phyloP scores from a whole-genome alignment of 768 basidiomycete genomes.

The Myochromella boudieri region DNA sequence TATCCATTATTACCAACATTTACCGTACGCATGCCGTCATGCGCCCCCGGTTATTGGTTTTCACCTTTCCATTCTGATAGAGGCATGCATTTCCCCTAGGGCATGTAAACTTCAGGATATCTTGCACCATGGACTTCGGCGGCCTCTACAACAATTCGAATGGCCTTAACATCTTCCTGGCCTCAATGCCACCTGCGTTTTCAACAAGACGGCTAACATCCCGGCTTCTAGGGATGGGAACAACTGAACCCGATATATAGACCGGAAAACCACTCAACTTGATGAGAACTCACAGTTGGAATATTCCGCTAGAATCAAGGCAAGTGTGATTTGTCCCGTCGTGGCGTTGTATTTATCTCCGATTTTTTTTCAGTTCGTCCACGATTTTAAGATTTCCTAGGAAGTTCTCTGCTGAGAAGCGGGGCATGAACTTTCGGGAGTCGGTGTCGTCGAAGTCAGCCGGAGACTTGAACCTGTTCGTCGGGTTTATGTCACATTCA shows the following conservation, averaged over 20 bases:
- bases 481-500: conserved; percentile 6
- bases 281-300: too few relatives aligned
- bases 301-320: conserved; percentile 47
- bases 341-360: conserved; percentile 35
- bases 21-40: too few relatives aligned
- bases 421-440: conserved; percentile 32
- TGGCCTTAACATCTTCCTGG: not conserved
- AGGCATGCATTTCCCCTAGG: conserved; percentile 1
- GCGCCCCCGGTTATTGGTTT: too few relatives aligned
- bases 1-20: too few relatives aligned
- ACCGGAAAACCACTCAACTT: not conserved
- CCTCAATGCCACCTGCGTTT: conserved; percentile 2
- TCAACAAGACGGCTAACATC: conserved; percentile 2
- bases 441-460: conserved; percentile 41
- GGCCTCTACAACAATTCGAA: conserved; percentile 1
- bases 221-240: conserved; percentile 5
- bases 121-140: conserved; percentile 1
- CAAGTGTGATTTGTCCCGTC: conserved; percentile 42
- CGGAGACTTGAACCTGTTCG: conserved; percentile 28
- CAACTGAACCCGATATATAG: not conserved
- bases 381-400: conserved; percentile 38
- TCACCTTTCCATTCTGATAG: not conserved
- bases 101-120: not conserved
- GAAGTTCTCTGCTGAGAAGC: conserved; percentile 41
- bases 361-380: conserved; percentile 31